phyloP scores from a whole-genome alignment of 2,329 filamentous ascomycete species.

The Aaosphaeria arxii region DNA sequence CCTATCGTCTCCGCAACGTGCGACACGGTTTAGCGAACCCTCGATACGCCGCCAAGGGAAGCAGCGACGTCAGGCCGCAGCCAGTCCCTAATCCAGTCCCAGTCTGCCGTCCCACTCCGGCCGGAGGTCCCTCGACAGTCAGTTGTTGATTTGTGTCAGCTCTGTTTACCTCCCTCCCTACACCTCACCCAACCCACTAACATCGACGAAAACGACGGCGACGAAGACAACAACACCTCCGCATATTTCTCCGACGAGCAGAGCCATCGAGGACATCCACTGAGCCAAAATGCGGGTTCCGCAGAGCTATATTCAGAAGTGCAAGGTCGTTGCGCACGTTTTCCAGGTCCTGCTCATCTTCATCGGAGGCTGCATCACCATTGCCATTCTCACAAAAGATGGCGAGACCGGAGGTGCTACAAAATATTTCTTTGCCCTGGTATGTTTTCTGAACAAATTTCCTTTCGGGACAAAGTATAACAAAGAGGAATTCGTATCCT shows the following conservation, averaged over 20 bases:
- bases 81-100: too few species aligned
- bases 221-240: too few species aligned
- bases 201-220: neutral
- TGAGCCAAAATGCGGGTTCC: conserved; percentile 41
- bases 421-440: conserved; percentile 57
- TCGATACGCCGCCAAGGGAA: too few species aligned
- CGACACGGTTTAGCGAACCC: too few species aligned
- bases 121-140: too few species aligned
- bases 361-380: conserved; percentile 55
- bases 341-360: conserved; percentile 57
- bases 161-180: neutral
- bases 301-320: conserved; percentile 50
- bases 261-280: neutral
- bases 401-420: conserved; percentile 54
- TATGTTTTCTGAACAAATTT: conserved; percentile 34
- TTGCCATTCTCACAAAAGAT: conserved; percentile 56
- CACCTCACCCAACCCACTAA: neutral
- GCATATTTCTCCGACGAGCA: too few species aligned
- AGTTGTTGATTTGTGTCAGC: neutral
- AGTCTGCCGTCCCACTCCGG: too few species aligned
- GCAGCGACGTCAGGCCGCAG: too few species aligned
- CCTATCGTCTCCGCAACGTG: too few species aligned
- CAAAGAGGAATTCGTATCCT: neutral
- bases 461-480: neutral
- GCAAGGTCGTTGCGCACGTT: conserved; percentile 55